These are phyloP conservation scores for Hygrophila difformis DNA, from an alignment of 257 asterid genomes.

Conservation along the genomic window DNA sequence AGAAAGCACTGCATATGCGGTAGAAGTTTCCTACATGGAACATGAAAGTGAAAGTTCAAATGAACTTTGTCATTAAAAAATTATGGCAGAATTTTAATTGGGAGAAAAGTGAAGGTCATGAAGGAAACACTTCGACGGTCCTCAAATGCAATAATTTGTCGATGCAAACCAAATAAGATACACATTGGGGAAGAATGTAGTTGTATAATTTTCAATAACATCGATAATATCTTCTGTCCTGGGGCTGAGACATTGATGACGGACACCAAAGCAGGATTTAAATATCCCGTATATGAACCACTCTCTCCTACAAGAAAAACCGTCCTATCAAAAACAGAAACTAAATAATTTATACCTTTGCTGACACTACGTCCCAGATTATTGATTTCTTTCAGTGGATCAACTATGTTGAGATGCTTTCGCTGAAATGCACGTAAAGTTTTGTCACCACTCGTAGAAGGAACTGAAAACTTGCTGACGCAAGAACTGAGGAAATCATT, in stretches of 20 bases:
- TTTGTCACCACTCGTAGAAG: constrained; percentile 35
- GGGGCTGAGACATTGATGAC: no score
- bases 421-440: constrained; percentile 40
- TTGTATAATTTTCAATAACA: not conserved
- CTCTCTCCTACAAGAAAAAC: not conserved
- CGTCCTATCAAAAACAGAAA: constrained; percentile 4
- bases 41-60: not conserved
- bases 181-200: no score
- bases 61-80: not conserved
- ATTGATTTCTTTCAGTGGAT: constrained; percentile 68
- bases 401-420: constrained; percentile 73
- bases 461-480: constrained; percentile 48
- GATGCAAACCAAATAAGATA: constrained; percentile 1
- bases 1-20: constrained; percentile 83
- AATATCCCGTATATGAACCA: not conserved
- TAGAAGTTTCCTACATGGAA: constrained; percentile 56
- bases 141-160: not conserved
- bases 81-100: no score
- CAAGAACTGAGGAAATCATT: constrained; percentile 54
- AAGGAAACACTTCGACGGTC: no score
- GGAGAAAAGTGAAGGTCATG: no score
- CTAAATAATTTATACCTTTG: constrained; percentile 37
- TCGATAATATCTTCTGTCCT: no score
- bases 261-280: not conserved
- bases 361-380: constrained; percentile 87